Evolutionary conservation across 2,329 filamentous ascomycete species (phyloP), one percentile per base, ranked within the genome.

Genomic region (Rhytidhysteron rufulum): DNA sequence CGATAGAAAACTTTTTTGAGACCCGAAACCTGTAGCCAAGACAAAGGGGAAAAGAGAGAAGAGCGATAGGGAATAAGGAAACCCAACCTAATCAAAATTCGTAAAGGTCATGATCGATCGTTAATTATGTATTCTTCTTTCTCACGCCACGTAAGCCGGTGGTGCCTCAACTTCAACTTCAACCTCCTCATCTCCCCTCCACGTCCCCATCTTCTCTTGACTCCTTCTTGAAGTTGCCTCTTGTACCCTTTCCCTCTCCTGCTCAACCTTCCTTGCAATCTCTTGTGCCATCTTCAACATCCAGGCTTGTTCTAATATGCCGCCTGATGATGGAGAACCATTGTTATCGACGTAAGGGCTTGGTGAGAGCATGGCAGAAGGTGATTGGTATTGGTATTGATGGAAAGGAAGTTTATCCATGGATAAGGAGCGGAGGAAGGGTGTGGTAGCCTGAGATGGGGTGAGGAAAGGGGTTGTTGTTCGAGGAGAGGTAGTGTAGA

Each of bases 211-310:
- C 33, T 37, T 13, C 39, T 29, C 8, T 32, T 19, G 4, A 21
- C 27, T 5, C 40, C 31, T 7, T 38, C 43, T n/a, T n/a, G n/a
- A n/a, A n/a, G n/a, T n/a, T n/a, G n/a, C n/a, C n/a, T n/a, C n/a
- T n/a, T n/a, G n/a, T n/a, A n/a, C n/a, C 21, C 57, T 55, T 5
- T 62, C 67, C 67, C 95, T 93, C 68, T 95, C 87, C 52, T 95
- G 87, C 50, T 91, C 87, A 49, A 95, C 88, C 41, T 88, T 85
- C 37, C 83, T 75, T 25, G 89, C 88, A 54, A 97, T 91, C 65
- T 97, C 93, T 48, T 83, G 84, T 4, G 91, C 90, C 80, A 98
- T 93, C 71, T 95, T 93, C 71, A 85, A 82, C 68, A 93, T 85
- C 86, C 87, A 93, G 3, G 86, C 87, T 63, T 88, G 84, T 60